phyloP scores from a whole-genome alignment of 495 filamentous ascomycete genomes.

The Aspergillus nanangensis region DNA sequence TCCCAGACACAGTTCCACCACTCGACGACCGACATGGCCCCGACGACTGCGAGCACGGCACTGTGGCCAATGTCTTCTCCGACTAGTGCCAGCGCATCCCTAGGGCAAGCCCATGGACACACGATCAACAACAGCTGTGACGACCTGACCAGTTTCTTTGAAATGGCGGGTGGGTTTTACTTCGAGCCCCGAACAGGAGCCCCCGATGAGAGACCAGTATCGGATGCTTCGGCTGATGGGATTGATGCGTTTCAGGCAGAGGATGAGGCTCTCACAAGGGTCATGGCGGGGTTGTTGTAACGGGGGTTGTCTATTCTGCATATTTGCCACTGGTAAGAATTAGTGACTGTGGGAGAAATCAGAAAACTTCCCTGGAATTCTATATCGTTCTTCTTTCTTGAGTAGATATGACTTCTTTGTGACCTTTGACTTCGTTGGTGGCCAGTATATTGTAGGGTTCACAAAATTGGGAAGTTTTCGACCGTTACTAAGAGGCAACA shows the following conservation, averaged over 20 bases:
- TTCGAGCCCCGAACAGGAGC: slow-evolving; percentile 20
- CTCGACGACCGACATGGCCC: slow-evolving; percentile 7
- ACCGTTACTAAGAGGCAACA: too few species aligned
- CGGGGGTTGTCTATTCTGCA: too few species aligned
- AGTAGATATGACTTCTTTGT: too few species aligned
- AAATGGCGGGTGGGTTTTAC: slow-evolving; percentile 37
- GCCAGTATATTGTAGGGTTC: too few species aligned
- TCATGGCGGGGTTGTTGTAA: slow-evolving; percentile 39
- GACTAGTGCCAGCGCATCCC: background rate
- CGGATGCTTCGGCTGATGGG: slow-evolving; percentile 8
- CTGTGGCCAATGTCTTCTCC: slow-evolving; percentile 18
- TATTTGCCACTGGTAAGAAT: background rate
- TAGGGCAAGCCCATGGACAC: background rate
- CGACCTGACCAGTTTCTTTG: slow-evolving; percentile 42
- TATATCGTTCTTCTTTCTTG: too few species aligned
- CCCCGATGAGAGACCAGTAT: slow-evolving; percentile 5
- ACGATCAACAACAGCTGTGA: slow-evolving; percentile 25
- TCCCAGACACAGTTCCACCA: background rate
- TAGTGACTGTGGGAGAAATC: background rate
- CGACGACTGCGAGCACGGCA: slow-evolving; percentile 11
- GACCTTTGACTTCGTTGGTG: too few species aligned
- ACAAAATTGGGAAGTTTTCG: too few species aligned
- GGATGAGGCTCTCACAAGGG: slow-evolving; percentile 36
- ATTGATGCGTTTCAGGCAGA: slow-evolving; percentile 33
- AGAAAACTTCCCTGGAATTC: too few species aligned